Evolutionary conservation across 306 rosid genomes (phyloP).

Genomic region (Alnus glutinosa): DNA sequence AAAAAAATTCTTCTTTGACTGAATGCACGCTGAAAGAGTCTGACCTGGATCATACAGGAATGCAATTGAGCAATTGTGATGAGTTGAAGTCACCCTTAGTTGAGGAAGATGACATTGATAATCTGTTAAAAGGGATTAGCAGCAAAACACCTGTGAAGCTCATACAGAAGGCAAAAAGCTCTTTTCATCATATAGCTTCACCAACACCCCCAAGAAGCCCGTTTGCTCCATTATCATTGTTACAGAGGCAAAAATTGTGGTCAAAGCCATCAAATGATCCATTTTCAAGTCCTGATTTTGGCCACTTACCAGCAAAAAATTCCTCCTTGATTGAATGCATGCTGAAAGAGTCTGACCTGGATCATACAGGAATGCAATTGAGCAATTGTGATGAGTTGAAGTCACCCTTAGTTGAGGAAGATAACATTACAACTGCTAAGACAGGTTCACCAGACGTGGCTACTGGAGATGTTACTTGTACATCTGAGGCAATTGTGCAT

Average conservation of each 20-base stretch:
- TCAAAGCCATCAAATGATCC: slow-evolving; percentile 54
- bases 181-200: slow-evolving; percentile 43
- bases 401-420: slow-evolving; percentile 26
- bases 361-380: slow-evolving; percentile 34
- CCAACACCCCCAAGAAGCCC: slow-evolving; percentile 81
- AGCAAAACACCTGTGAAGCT: slow-evolving; percentile 39
- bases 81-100: slow-evolving; percentile 21
- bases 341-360: slow-evolving; percentile 28
- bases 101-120: slow-evolving; percentile 38
- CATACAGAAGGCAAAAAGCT: slow-evolving; percentile 31
- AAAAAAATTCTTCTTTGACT: slow-evolving; percentile 29
- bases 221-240: slow-evolving; percentile 45
- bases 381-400: slow-evolving; percentile 25
- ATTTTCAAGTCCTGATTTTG: slow-evolving; percentile 60
- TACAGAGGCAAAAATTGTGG: slow-evolving; percentile 47
- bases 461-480: slow-evolving; percentile 11
- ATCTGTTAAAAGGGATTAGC: slow-evolving; percentile 39
- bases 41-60: slow-evolving; percentile 36
- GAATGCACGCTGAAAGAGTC: slow-evolving; percentile 18
- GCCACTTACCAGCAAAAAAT: slow-evolving; percentile 29
- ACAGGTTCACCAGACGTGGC: slow-evolving; percentile 27
- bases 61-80: slow-evolving; percentile 24
- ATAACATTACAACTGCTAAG: slow-evolving; percentile 26
- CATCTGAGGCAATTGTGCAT: slow-evolving; percentile 26
- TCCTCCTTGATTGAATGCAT: slow-evolving; percentile 24